Evolutionary conservation across 495 filamentous ascomycete species (phyloP).

Genomic region (Penicillium bialowiezense): DNA sequence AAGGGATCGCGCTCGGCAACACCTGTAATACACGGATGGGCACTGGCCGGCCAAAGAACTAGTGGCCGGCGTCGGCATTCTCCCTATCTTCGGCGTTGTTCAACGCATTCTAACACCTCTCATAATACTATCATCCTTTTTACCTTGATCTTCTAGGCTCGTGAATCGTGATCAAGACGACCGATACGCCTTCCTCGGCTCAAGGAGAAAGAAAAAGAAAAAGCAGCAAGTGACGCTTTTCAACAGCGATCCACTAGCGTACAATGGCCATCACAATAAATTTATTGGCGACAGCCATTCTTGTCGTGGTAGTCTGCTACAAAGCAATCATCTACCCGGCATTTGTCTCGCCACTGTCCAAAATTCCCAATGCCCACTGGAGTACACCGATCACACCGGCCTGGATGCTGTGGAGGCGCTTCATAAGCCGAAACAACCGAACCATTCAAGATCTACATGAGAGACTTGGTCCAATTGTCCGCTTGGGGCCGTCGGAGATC

Average conservation of each 20-base stretch:
- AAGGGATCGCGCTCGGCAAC: conserved; percentile 4
- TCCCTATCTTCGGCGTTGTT: neutral
- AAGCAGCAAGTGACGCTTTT: too few species aligned
- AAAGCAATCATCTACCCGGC: conserved; percentile 58
- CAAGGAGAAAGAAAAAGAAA: too few species aligned
- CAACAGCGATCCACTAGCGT: too few species aligned
- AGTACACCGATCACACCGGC: conserved; percentile 58
- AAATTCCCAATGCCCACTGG: conserved; percentile 70
- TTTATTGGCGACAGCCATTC: conserved; percentile 9
- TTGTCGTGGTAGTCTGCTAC: conserved; percentile 38
- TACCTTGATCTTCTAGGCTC: too few species aligned
- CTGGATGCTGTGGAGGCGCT: conserved; percentile 69
- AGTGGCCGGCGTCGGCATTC: neutral
- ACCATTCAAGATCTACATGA: conserved; percentile 57
- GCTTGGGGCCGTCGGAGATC: conserved; percentile 55
- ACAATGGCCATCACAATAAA: conserved; percentile 31
- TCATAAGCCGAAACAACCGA: conserved; percentile 54
- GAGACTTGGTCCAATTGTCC: conserved; percentile 51
- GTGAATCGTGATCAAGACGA: too few species aligned
- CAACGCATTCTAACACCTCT: neutral
- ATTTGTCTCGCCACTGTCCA: conserved; percentile 65
- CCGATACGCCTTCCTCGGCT: too few species aligned
- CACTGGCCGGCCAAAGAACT: neutral
- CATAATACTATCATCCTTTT: too few species aligned
- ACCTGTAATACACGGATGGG: conserved; percentile 10